These are phyloP conservation scores for Actinomortierella wolfii DNA, from an alignment of 371 early-diverging fungal species.

Conservation along the genomic window DNA sequence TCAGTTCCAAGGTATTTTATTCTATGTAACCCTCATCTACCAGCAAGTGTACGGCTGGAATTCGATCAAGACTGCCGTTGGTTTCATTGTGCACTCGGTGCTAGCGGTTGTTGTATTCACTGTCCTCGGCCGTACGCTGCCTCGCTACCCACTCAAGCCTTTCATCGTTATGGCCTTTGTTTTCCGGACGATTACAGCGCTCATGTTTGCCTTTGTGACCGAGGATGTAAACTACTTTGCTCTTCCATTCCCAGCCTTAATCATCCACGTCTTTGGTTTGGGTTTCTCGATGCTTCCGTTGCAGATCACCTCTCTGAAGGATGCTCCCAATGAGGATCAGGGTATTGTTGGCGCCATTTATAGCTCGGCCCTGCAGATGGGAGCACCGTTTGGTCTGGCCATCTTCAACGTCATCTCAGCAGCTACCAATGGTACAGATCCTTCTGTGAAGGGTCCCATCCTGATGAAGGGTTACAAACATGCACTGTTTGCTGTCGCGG, in stretches of 20 bases:
- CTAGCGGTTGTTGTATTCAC: slow-evolving; percentile 26
- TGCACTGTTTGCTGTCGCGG: slow-evolving; percentile 22
- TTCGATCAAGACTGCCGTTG: slow-evolving; percentile 28
- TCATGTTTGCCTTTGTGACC: slow-evolving; percentile 39
- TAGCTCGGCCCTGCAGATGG: slow-evolving; percentile 30
- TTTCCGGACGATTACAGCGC: slow-evolving; percentile 15
- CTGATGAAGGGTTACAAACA: slow-evolving; percentile 41
- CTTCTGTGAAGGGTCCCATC: slow-evolving; percentile 7
- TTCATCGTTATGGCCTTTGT: slow-evolving; percentile 24
- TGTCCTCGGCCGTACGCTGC: slow-evolving; percentile 19
- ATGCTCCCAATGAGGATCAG: slow-evolving; percentile 12
- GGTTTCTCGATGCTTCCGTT: too few relatives aligned
- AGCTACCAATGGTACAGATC: slow-evolving; percentile 17
- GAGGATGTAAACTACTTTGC: slow-evolving; percentile 45
- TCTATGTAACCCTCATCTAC: slow-evolving; percentile 25
- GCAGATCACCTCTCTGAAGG: slow-evolving; percentile 5
- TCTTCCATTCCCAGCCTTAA: slow-evolving; percentile 35
- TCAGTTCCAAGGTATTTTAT: slow-evolving; percentile 20
- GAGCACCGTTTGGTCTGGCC: slow-evolving; percentile 40
- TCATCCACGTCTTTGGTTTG: neutral
- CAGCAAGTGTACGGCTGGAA: slow-evolving; percentile 30
- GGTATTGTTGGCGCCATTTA: slow-evolving; percentile 31
- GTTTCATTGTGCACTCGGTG: slow-evolving; percentile 31
- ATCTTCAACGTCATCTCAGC: slow-evolving; percentile 43
- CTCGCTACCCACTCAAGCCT: slow-evolving; percentile 21